A percentile compares a stretch with the other conserved stretches of the same genome.
Evolutionary conservation across 1,284 basidiomycete genomes (phyloP).

Genomic region (Cryptococcus sp.): DNA sequence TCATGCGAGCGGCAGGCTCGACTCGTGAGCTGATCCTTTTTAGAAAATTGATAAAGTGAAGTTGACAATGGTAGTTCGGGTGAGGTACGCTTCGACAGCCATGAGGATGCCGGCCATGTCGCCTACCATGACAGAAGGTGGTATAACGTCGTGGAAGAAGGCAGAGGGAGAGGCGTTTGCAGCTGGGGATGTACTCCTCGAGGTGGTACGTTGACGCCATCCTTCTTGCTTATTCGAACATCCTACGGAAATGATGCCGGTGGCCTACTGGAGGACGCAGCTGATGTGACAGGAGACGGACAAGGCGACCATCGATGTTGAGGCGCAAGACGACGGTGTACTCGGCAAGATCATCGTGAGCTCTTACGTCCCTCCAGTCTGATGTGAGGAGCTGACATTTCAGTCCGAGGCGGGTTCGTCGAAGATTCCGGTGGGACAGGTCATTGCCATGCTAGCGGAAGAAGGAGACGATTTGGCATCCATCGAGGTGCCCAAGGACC

Average conservation of each 20-base stretch:
- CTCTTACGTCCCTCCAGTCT: neutral
- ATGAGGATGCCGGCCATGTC: constrained; percentile 94
- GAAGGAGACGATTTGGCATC: constrained; percentile 92
- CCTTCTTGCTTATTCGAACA: too few species aligned
- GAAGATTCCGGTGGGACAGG: constrained; percentile 72
- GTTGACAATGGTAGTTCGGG: constrained; percentile 11
- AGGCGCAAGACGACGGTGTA: constrained; percentile 93
- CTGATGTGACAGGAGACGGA: constrained; percentile 74
- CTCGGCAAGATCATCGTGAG: constrained; percentile 83
- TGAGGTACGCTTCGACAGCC: constrained; percentile 59
- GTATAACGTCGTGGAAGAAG: constrained; percentile 88
- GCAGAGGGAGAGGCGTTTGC: constrained; percentile 77
- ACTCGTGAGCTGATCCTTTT: neutral
- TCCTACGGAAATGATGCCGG: too few species aligned
- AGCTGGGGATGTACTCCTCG: constrained; percentile 84
- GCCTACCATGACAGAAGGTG: constrained; percentile 97
- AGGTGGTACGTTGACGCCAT: constrained; percentile 64
- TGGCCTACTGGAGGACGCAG: neutral
- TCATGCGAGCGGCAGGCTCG: neutral
- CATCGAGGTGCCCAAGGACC: constrained; percentile 59
- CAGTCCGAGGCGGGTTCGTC: neutral
- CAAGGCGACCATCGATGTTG: constrained; percentile 99
- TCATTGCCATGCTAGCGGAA: constrained; percentile 90
- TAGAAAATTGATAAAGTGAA: neutral
- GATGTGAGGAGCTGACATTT: too few species aligned